phyloP scores from a whole-genome alignment of 2,329 filamentous ascomycete species.

The Whalleya microplaca region DNA sequence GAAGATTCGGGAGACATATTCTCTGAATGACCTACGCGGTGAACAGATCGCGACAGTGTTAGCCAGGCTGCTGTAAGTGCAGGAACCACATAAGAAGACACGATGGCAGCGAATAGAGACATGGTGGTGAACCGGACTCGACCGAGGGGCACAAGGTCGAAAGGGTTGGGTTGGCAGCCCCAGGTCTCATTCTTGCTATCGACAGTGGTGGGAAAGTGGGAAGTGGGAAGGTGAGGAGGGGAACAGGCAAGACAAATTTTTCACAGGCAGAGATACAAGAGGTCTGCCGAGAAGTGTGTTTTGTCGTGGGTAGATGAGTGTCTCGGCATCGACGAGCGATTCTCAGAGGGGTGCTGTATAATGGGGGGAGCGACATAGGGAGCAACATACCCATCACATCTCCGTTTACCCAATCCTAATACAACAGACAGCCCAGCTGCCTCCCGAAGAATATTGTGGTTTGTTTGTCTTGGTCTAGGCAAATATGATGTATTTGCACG shows the following conservation, averaged over 20 bases:
- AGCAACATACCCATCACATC: conserved; percentile 38
- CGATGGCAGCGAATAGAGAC: conserved; percentile 18
- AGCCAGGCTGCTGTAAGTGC: conserved; percentile 35
- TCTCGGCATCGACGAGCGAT: conserved; percentile 1
- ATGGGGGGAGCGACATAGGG: too few relatives aligned
- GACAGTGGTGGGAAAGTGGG: background rate
- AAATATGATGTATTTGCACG: conserved; percentile 11
- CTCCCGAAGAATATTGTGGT: conserved; percentile 8
- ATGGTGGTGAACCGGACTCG: conserved; percentile 5
- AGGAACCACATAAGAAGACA: conserved; percentile 28
- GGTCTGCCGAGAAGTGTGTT: background rate
- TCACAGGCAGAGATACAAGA: background rate
- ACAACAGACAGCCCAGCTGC: conserved; percentile 31
- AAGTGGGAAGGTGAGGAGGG: background rate
- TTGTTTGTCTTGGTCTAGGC: conserved; percentile 13
- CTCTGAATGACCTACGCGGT: conserved; percentile 47
- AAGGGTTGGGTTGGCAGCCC: background rate
- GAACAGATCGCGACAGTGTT: conserved; percentile 33
- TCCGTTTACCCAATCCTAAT: conserved; percentile 28
- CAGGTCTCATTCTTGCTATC: background rate
- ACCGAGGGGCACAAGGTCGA: background rate
- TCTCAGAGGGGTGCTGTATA: conserved; percentile 3
- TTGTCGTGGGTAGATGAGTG: background rate
- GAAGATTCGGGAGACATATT: conserved; percentile 74
- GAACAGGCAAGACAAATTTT: background rate